Evolutionary conservation across 192 early-diverging fungal genomes (phyloP).

Genomic region (Podila epicladia): DNA sequence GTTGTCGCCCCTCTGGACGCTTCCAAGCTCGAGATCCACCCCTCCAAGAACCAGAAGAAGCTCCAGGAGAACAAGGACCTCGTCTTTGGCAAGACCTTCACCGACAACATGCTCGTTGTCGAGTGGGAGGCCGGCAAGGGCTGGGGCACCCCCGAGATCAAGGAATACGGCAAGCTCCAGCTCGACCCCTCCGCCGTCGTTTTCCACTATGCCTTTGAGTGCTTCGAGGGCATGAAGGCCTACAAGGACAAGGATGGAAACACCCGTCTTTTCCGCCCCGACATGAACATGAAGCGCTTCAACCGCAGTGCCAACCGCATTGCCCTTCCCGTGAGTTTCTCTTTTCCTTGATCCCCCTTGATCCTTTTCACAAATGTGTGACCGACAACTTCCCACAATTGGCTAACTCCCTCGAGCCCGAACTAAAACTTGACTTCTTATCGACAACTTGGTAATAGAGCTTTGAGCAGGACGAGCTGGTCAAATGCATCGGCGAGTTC

Average conservation of each 20-base stretch:
- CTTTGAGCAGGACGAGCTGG: conserved; percentile 82
- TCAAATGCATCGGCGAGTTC: conserved; percentile 86
- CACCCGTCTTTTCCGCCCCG: conserved; percentile 94
- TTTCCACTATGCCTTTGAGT: conserved; percentile 94
- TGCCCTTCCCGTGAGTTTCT: conserved; percentile 78
- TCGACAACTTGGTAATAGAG: conserved; percentile 19
- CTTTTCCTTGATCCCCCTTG: background rate
- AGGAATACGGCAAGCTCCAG: conserved; percentile 82
- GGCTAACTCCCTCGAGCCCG: too few relatives aligned
- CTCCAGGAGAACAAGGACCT: conserved; percentile 71
- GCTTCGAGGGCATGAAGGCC: conserved; percentile 94
- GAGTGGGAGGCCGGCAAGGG: conserved; percentile 82
- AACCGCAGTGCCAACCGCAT: conserved; percentile 81
- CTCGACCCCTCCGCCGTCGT: conserved; percentile 89
- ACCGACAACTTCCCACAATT: too few relatives aligned
- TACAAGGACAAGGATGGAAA: conserved; percentile 90
- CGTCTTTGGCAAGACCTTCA: conserved; percentile 89
- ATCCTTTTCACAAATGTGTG: too few relatives aligned
- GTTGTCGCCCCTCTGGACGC: conserved; percentile 28
- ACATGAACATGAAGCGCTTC: conserved; percentile 97
- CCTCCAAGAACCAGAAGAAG: conserved; percentile 60
- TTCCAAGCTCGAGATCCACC: conserved; percentile 44
- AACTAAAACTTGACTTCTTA: background rate
- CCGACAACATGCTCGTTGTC: conserved; percentile 95
- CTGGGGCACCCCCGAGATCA: conserved; percentile 88